These are phyloP conservation scores for Penicillium subrubescens DNA, from an alignment of 495 filamentous ascomycete species.

Conservation along the genomic window DNA sequence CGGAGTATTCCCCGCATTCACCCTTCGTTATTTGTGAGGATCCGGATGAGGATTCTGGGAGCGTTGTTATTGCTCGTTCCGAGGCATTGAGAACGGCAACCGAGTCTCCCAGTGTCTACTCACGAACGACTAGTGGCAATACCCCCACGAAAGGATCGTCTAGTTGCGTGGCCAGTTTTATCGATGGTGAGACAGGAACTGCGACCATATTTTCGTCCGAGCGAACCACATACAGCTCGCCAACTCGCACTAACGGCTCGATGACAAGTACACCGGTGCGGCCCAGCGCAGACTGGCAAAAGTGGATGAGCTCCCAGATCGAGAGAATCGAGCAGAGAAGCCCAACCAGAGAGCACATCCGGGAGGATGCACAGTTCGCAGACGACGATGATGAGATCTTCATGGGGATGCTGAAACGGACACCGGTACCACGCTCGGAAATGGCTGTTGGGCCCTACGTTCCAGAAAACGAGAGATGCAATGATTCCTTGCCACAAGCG, in stretches of 20 bases:
- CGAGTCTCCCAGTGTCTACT: conserved; percentile 58
- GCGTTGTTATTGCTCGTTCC: conserved; percentile 22
- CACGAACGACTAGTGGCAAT: conserved; percentile 52
- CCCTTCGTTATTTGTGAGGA: conserved; percentile 12
- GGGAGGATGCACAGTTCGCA: conserved; percentile 62
- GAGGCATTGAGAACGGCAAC: conserved; percentile 1
- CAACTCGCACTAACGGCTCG: conserved; percentile 21
- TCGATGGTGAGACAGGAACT: conserved; percentile 34
- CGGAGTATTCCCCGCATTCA: background rate
- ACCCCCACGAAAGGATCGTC: conserved; percentile 31
- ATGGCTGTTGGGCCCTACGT: background rate
- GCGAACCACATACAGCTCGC: conserved; percentile 42
- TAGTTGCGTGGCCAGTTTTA: background rate
- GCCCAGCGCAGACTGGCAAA: conserved; percentile 47
- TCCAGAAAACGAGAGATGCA: background rate
- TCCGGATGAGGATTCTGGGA: conserved; percentile 25
- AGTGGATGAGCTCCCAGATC: conserved; percentile 52
- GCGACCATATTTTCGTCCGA: conserved; percentile 50
- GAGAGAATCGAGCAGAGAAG: conserved; percentile 38
- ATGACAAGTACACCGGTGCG: conserved; percentile 7
- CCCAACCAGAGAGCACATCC: conserved; percentile 51
- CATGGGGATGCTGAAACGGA: conserved; percentile 14
- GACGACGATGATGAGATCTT: conserved; percentile 43
- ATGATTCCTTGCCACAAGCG: conserved; percentile 11
- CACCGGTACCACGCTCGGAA: conserved; percentile 1